phyloP scores from a whole-genome alignment of 768 basidiomycete species.

The Mycena maculata region DNA sequence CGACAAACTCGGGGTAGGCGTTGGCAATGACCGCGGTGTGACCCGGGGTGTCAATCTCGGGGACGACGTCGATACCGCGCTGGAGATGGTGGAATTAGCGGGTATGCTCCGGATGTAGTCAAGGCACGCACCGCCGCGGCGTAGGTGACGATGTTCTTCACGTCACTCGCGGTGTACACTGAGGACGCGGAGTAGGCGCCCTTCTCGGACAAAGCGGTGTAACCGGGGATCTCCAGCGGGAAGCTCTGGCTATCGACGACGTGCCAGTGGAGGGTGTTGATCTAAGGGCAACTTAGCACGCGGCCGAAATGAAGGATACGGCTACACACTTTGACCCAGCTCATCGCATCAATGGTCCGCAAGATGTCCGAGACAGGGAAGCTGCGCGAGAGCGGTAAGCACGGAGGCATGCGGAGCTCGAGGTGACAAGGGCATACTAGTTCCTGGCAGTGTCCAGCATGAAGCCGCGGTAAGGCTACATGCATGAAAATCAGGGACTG shows the following conservation, averaged over 20 bases:
- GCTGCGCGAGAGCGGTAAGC: slow-evolving; percentile 21
- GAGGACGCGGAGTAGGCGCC: slow-evolving; percentile 74
- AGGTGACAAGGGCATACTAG: slow-evolving; percentile 40
- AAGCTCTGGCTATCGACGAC: slow-evolving; percentile 86
- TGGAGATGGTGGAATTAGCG: slow-evolving; percentile 29
- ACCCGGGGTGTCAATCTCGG: slow-evolving; percentile 76
- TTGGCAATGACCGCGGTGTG: slow-evolving; percentile 65
- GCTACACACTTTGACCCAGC: slow-evolving; percentile 54
- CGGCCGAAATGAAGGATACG: neutral
- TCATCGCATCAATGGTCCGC: slow-evolving; percentile 64
- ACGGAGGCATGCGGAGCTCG: neutral
- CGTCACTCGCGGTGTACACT: slow-evolving; percentile 66
- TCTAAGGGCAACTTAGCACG: slow-evolving; percentile 45
- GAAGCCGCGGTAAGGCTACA: slow-evolving; percentile 60
- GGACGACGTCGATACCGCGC: slow-evolving; percentile 68
- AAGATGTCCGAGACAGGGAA: slow-evolving; percentile 57
- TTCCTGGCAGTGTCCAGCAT: slow-evolving; percentile 70
- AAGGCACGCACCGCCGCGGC: slow-evolving; percentile 70
- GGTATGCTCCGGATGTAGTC: neutral
- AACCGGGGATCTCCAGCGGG: slow-evolving; percentile 73
- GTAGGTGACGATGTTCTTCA: slow-evolving; percentile 71
- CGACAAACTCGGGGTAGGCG: slow-evolving; percentile 68
- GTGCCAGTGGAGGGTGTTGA: slow-evolving; percentile 89
- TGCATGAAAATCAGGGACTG: neutral
- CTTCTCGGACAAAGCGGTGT: slow-evolving; percentile 66